phyloP scores from a whole-genome alignment of 257 asterid genomes.

The Anisodus tanguticus region DNA sequence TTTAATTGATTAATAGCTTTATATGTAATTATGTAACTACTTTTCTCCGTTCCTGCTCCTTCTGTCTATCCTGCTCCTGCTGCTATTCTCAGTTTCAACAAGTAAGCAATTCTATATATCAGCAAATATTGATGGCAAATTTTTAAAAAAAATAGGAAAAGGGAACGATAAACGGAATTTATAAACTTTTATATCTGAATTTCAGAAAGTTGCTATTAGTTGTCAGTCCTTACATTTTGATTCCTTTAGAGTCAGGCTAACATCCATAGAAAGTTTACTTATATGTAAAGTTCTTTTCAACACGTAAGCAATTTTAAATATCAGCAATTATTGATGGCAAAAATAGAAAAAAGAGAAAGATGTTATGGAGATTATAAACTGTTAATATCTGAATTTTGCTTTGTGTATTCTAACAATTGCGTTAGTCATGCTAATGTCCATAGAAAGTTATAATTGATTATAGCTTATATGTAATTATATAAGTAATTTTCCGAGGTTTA shows the following conservation, averaged over 20 bases:
- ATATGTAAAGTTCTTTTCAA: too few relatives aligned
- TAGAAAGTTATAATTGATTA: background rate
- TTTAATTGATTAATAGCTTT: background rate
- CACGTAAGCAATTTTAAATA: background rate
- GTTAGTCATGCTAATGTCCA: background rate
- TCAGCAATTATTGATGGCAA: background rate
- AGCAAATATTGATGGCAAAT: background rate
- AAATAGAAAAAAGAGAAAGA: background rate
- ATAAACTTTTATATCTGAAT: background rate
- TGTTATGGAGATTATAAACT: background rate
- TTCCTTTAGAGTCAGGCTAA: background rate
- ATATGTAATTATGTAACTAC: too few relatives aligned
- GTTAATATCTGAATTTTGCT: too few relatives aligned
- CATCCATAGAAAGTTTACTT: too few relatives aligned
- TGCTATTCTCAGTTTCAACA: conserved; percentile 45
- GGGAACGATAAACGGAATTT: too few relatives aligned
- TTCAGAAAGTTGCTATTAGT: too few relatives aligned
- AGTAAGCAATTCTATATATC: conserved; percentile 20
- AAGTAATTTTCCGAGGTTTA: background rate
- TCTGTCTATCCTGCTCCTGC: conserved; percentile 42
- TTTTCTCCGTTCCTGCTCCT: conserved; percentile 33
- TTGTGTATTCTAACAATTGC: background rate
- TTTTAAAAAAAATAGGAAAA: too few relatives aligned
- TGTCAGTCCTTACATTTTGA: background rate
- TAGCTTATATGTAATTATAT: background rate